These are phyloP conservation scores for Kurtzmaniella quercitrusa DNA, from an alignment of 1,139 yeast genomes.

Conservation along the genomic window DNA sequence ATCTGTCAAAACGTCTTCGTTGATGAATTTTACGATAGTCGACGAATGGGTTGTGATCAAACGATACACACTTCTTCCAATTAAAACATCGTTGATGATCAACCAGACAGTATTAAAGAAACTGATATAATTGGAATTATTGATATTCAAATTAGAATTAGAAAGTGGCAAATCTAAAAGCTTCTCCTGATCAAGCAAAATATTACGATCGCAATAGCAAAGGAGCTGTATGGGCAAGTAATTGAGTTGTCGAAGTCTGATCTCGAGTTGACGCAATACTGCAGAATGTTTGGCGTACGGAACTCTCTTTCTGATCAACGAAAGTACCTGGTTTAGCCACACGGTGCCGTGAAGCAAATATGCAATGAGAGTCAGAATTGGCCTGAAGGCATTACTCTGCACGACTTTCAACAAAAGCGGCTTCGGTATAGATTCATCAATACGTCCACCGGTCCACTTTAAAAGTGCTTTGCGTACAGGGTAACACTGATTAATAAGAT, in stretches of 20 bases:
- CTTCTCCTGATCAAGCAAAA: slow-evolving; percentile 24
- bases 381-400: slow-evolving; percentile 1
- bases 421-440: neutral
- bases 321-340: slow-evolving; percentile 26
- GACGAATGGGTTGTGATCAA: slow-evolving; percentile 44
- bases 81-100: slow-evolving; percentile 70
- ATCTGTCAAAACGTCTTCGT: slow-evolving; percentile 29
- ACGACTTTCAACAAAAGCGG: neutral
- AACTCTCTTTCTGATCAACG: slow-evolving; percentile 17
- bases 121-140: slow-evolving; percentile 74
- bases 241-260: slow-evolving; percentile 72
- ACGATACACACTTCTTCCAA: slow-evolving; percentile 64
- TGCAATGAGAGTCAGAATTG: neutral
- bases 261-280: slow-evolving; percentile 72
- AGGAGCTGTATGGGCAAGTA: slow-evolving; percentile 80
- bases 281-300: slow-evolving; percentile 44
- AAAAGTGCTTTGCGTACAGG: neutral
- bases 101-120: slow-evolving; percentile 89
- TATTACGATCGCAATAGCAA: slow-evolving; percentile 39
- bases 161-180: slow-evolving; percentile 33
- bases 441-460: neutral
- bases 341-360: slow-evolving; percentile 1
- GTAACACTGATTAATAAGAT: neutral
- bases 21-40: slow-evolving; percentile 29
- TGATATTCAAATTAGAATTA: slow-evolving; percentile 38